Evolutionary conservation across 192 early-diverging fungal genomes (phyloP).

Genomic region (Coemansia sp.): DNA sequence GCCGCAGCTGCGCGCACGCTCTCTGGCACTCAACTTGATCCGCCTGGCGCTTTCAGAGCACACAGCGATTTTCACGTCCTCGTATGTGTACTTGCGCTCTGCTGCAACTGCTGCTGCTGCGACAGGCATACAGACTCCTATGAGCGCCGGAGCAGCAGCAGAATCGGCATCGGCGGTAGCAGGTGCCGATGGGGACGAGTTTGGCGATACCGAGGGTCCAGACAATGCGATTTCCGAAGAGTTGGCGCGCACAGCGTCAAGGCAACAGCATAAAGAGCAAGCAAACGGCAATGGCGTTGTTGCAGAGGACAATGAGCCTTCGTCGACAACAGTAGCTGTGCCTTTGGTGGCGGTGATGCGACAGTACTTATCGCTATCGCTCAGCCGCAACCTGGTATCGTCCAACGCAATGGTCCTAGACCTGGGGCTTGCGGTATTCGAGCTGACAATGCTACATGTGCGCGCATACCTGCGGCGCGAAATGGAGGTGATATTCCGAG

Average conservation of each 20-base stretch:
- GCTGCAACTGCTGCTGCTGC: neutral
- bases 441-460: slow-evolving; percentile 68
- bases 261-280: slow-evolving; percentile 12
- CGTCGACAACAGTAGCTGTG: slow-evolving; percentile 42
- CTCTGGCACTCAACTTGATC: slow-evolving; percentile 80
- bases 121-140: neutral
- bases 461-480: slow-evolving; percentile 79
- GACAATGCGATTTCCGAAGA: slow-evolving; percentile 33
- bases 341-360: slow-evolving; percentile 82
- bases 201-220: slow-evolving; percentile 43
- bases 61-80: slow-evolving; percentile 68
- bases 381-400: slow-evolving; percentile 80
- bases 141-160: neutral
- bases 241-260: slow-evolving; percentile 6
- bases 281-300: neutral
- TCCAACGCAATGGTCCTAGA: slow-evolving; percentile 78
- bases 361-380: slow-evolving; percentile 78
- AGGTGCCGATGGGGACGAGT: slow-evolving; percentile 31
- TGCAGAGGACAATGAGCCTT: neutral
- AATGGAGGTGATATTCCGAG: slow-evolving; percentile 84
- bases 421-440: slow-evolving; percentile 80
- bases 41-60: slow-evolving; percentile 73
- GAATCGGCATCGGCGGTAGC: neutral
- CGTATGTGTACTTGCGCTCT: slow-evolving; percentile 52
- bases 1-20: slow-evolving; percentile 78